Evolutionary conservation across 495 filamentous ascomycete species (phyloP), one percentile per base, ranked within the genome.

Genomic region (Penicillium steckii): DNA sequence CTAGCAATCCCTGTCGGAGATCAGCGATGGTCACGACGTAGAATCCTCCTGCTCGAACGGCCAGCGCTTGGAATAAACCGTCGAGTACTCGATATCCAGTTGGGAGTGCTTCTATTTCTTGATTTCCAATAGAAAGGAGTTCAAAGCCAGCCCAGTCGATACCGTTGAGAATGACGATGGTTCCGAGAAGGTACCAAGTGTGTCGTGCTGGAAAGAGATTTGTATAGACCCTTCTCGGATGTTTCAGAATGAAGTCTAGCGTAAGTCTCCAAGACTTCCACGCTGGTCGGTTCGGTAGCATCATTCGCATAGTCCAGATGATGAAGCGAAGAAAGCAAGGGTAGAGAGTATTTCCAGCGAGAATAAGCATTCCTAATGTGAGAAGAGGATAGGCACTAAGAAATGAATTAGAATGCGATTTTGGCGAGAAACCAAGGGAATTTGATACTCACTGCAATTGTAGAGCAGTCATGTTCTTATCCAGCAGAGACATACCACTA

Each of bases 101-200:
- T 0, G 86, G 79, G 8, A 89, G 75, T 8, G 46, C 50, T 23
- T 82, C 72, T 4, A 92, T 79, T 22, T 75, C 76, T 23, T 74
- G 65, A 61, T 94, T 94, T 22, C 82, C 83, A 46, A 94, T 81
- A 41, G 91, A 85, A 2, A 94, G 76, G 17, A 96, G 64, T 63
- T 91, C 89, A 65, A 95, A 96, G 8, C 80, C 82, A 6, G 77
- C 79, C 89, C 90, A 94, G 61, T 95, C 89, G 46, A 90, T 82
- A 3, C 83, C 85, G 60, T 94, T 96, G 13, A 95, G 76, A 13
- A 83, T 54, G 29, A 95, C 71, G 15, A 95, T 75, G 50, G 86
- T 85, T 18, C 81, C 79, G 3, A 90, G 64, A 2, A 95, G 74
- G 82, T 89, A 95, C 83, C 87, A 92, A 1, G 89, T 91, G 50